These are phyloP conservation scores for Bipolaris cookei DNA, from an alignment of 2,329 filamentous ascomycete species.

Conservation along the genomic window DNA sequence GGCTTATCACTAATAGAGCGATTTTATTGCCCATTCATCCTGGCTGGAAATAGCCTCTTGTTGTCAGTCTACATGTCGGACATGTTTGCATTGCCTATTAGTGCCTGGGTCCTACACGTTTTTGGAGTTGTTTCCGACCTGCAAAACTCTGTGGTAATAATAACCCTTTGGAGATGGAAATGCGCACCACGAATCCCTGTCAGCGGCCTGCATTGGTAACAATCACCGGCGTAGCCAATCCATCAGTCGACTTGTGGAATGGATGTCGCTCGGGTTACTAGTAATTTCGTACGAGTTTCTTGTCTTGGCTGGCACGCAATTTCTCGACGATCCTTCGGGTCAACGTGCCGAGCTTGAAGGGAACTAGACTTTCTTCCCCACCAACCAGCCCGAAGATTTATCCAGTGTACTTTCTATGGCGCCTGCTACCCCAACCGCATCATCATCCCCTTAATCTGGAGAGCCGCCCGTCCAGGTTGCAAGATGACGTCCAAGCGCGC, in stretches of 20 bases:
- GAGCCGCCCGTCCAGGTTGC: background rate
- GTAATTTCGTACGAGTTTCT: background rate
- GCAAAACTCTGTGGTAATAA: background rate
- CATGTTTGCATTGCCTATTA: background rate
- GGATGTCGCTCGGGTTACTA: background rate
- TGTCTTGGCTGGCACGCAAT: background rate
- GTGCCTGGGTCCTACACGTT: background rate
- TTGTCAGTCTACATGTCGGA: background rate
- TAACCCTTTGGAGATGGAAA: background rate
- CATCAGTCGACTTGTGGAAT: background rate
- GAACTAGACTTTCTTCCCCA: background rate
- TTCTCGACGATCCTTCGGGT: background rate
- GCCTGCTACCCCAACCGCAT: background rate
- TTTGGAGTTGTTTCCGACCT: background rate
- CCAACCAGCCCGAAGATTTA: background rate
- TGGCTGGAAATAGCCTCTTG: background rate
- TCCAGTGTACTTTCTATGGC: background rate
- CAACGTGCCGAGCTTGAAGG: background rate
- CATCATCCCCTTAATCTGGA: background rate
- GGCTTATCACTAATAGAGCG: slow-evolving; percentile 8
- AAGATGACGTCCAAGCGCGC: background rate
- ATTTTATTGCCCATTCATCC: background rate
- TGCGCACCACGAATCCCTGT: background rate
- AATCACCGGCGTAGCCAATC: background rate
- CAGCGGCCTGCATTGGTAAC: background rate